phyloP scores from a whole-genome alignment of 805 yeast genomes.

The Torulaspora delbrueckii region DNA sequence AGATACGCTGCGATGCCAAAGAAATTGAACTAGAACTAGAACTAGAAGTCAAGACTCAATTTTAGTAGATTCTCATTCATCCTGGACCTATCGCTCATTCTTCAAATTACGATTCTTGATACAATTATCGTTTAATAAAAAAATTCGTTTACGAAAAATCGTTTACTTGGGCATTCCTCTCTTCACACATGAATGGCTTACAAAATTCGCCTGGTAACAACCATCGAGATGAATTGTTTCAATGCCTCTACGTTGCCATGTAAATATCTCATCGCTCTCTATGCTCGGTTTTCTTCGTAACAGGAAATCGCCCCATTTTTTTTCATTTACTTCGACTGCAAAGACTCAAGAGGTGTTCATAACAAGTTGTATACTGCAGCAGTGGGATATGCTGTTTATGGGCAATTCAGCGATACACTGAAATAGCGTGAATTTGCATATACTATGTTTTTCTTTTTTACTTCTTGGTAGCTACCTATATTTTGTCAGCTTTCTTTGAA shows the following conservation, averaged over 20 bases:
- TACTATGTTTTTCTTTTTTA: constrained; percentile 5
- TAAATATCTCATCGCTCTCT: constrained; percentile 1
- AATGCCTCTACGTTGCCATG: background rate
- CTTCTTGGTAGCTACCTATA: background rate
- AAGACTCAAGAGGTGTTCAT: background rate
- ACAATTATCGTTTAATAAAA: constrained; percentile 1
- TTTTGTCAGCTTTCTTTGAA: background rate
- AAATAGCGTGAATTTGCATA: background rate
- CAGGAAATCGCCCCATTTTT: background rate
- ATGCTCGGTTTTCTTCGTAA: constrained; percentile 1
- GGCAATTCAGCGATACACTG: constrained; percentile 1
- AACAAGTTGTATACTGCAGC: background rate
- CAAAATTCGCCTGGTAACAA: background rate
- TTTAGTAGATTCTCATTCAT: too few relatives aligned
- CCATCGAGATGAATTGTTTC: background rate
- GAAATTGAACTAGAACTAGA: background rate
- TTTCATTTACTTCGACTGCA: background rate
- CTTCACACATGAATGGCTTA: background rate
- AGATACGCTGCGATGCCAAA: too few relatives aligned
- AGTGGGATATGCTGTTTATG: background rate
- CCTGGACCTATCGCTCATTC: background rate
- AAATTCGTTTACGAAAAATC: background rate
- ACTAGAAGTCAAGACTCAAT: background rate
- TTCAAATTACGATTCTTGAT: background rate
- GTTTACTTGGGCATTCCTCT: constrained; percentile 4